Evolutionary conservation across 352 stramenopile species (phyloP).

Genomic region (Elongisporangium anandrum): DNA sequence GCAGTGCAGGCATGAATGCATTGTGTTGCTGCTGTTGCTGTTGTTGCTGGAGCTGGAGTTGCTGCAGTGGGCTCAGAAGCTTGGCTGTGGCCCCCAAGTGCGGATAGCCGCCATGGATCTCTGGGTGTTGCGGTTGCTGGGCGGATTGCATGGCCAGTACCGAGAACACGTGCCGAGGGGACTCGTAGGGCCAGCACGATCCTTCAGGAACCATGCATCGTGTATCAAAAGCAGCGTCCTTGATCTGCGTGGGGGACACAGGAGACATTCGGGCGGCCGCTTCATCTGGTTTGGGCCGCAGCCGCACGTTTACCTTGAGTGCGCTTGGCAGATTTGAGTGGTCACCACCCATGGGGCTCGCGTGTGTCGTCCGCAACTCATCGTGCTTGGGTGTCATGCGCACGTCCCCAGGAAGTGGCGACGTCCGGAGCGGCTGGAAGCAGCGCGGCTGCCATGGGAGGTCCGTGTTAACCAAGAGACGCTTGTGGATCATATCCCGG

Average conservation of each 20-base stretch:
- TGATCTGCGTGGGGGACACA: conserved; percentile 24
- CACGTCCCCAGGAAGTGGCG: too few species aligned
- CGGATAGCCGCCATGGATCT: conserved; percentile 11
- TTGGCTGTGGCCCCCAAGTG: conserved; percentile 8
- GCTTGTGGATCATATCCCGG: too few species aligned
- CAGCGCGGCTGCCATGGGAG: too few species aligned
- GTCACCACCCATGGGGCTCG: too few species aligned
- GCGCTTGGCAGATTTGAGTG: too few species aligned
- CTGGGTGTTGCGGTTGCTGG: conserved; percentile 17
- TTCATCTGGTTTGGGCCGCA: conserved; percentile 16
- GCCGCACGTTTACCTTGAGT: conserved; percentile 6
- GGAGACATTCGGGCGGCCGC: conserved; percentile 8
- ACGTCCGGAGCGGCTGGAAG: too few species aligned
- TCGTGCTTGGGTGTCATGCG: too few species aligned
- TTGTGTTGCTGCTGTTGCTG: conserved; percentile 35
- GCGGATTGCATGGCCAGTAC: conserved; percentile 26
- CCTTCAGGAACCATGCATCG: conserved; percentile 24
- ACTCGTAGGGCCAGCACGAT: conserved; percentile 26
- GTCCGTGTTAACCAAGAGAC: too few species aligned
- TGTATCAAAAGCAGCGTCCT: conserved; percentile 44
- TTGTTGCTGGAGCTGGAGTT: conserved; percentile 25
- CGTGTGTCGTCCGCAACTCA: too few species aligned
- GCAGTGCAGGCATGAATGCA: conserved; percentile 10
- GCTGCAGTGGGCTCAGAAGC: conserved; percentile 31
- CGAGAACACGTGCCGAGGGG: conserved; percentile 51